Evolutionary conservation across 495 filamentous ascomycete genomes (phyloP), one percentile per base, ranked within the genome.

Genomic region (Penicillium parvum): DNA sequence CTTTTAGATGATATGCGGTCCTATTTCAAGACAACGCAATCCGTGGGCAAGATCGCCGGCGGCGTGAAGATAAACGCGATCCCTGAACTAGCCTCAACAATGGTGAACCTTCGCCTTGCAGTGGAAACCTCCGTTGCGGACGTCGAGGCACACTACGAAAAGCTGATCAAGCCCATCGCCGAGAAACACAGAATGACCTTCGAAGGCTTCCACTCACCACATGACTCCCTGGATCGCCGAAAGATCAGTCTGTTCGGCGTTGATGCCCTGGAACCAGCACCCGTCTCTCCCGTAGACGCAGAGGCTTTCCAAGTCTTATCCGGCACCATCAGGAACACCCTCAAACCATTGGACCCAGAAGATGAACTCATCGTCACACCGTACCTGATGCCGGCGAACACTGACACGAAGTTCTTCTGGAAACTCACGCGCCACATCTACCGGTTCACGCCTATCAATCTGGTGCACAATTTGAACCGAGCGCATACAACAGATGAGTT

Each of bases 331-430:
- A 69, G 73, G 10, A 74, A 76, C 8, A 39, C 79, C 0, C 74
- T 81, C 25, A 50, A 58, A 25, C 68, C 79, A 1, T 40, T 80
- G 0, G 75, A 78, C n/a, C 20, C 38, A n/a, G 39, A 44, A 3
- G 37, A 53, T 3, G 55, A 78, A 1, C 51, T 83, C 1, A 70
- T 82, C 1, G 66, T 76, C 1, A 41, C 41, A 11, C 78, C 78
- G 3, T 75, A 75, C 2, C 67, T 82, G 29, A 79, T 77, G 74
- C 78, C 77, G 1, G 80, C 76, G 3, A 84, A 82, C 37, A 84
- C 79, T 0, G 79, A 84, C 43, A 82, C 79, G 16, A 52, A 72
- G 18, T 80, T 69, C 32, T 84, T 79, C 44, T 83, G 78, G 78
- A 63, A 52, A 3, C 32, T 83, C 44, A 76, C 71, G 4, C 67